Base-by-base conservation (phyloP, 2,329 filamentous ascomycete species). In the Trichophyton rubrum region DNA sequence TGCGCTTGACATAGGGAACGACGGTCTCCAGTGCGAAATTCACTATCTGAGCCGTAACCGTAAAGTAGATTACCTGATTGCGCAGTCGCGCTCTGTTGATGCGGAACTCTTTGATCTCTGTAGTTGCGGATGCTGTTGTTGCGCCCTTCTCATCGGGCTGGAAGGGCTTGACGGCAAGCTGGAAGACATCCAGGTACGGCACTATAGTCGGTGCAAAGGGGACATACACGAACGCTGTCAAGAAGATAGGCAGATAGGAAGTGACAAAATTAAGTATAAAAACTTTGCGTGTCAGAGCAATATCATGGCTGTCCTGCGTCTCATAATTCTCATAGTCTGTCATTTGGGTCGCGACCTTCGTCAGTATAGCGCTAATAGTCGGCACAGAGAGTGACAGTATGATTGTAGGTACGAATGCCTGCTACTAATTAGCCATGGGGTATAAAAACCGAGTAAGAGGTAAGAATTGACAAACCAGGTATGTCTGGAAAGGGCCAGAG, bases 201-300 rank as follows among this genome's bases (percentile, higher is more conserved):
- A 93, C 84, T 9, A 99, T 83, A 53, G 90, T 74, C 62, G 85
- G 84, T 13, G 89, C 92, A 67, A 97, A 97, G 0, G 92, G 92
- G 20, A 96, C 89, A 68, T 96, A 97, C 64, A 96, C 85, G 67
- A 96, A 97, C 0, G 91, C 89, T 0, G 91, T 96, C 17, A 97
- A 81, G 69, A 95, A 86, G n/a, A 95, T 86, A 0, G 90, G 88
- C 59, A 95, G 84, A 71, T 96, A 97, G 0, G 91, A 95, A 4
- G 90, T 95, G 74, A 97, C 92, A 74, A 96, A 96, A 77, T 96
- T 95, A 69, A 97, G 83, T 13, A 97, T 85, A 69, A 99, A 97
- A 38, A 95, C 87, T 78, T 99, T 99, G 62, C 89, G 85, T 0
- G 93, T 89, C 70, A 96, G 82, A 1, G 91, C 88, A 20, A 88